Conservation (phyloP, 257 asterid species). For the Solanum paucissectum region DNA sequence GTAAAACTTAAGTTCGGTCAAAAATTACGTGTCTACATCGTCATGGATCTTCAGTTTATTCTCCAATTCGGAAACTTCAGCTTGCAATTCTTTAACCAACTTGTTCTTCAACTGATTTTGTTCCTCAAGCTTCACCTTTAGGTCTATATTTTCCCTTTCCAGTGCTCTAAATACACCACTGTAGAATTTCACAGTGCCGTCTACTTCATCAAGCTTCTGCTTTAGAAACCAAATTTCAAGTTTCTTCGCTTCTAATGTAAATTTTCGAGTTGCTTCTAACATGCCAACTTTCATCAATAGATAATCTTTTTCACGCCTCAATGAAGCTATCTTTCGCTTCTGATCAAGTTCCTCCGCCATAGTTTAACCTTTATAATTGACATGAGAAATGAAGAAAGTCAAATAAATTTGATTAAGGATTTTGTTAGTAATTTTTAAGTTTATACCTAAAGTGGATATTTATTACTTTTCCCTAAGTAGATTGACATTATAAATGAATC, state of each 20-base stretch:
- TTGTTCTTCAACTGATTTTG: neutral
- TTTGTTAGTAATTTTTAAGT: neutral
- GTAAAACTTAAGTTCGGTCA: no score
- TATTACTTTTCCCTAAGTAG: neutral
- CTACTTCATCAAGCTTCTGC: neutral
- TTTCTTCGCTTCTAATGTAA: neutral
- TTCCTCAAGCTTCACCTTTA: neutral
- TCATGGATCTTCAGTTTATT: no score
- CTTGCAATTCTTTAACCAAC: no score
- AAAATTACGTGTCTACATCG: no score
- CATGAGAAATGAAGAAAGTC: neutral
- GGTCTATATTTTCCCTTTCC: neutral
- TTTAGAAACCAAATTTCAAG: neutral
- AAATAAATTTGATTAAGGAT: no score
- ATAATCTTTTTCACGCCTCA: neutral
- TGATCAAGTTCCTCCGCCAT: neutral
- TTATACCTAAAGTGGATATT: neutral
- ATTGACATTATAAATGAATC: neutral
- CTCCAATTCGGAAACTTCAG: no score
- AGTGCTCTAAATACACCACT: neutral
- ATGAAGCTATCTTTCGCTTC: neutral
- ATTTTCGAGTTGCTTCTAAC: neutral
- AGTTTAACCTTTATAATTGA: neutral
- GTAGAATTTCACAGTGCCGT: no score
- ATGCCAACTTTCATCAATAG: neutral